Percentiles rank a stretch among this genome's conserved stretches.
These are phyloP conservation scores for Colletotrichum echinochloae DNA, from an alignment of 2,329 filamentous ascomycete species.

Conservation along the genomic window DNA sequence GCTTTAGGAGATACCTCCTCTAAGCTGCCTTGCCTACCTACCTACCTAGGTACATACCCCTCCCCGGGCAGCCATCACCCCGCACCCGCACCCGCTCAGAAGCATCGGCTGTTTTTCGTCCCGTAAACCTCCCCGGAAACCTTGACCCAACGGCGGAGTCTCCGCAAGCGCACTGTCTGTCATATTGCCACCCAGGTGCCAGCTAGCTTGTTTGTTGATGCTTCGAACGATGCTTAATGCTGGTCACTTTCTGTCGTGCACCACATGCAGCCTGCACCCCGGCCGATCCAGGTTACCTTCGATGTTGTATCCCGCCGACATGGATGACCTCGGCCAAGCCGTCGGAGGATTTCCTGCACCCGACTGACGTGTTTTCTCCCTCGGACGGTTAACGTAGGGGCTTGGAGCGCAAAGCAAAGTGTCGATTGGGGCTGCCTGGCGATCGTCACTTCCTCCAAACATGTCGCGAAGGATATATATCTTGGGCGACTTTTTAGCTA, in stretches of 20 bases:
- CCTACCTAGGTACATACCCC: no score
- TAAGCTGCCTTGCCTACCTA: no score
- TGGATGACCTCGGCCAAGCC: slow-evolving; percentile 21
- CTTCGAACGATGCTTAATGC: not conserved
- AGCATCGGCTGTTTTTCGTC: slow-evolving; percentile 15
- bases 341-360: slow-evolving; percentile 18
- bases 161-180: slow-evolving; percentile 29
- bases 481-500: not conserved
- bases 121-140: not conserved
- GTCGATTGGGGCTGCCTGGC: not conserved
- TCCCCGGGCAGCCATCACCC: slow-evolving; percentile 27
- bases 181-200: not conserved
- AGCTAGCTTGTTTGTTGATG: not conserved
- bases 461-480: no score
- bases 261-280: slow-evolving; percentile 2
- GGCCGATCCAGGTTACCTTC: not conserved
- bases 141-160: slow-evolving; percentile 24
- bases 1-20: no score
- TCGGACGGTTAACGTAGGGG: slow-evolving; percentile 1
- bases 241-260: not conserved
- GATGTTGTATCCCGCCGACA: slow-evolving; percentile 10
- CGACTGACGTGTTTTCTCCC: not conserved
- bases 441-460: no score
- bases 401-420: no score
- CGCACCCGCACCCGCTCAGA: slow-evolving; percentile 26